Evolutionary conservation across 2,329 filamentous ascomycete genomes (phyloP), one percentile per base, ranked within the genome.

Genomic region (Phoma sp.): DNA sequence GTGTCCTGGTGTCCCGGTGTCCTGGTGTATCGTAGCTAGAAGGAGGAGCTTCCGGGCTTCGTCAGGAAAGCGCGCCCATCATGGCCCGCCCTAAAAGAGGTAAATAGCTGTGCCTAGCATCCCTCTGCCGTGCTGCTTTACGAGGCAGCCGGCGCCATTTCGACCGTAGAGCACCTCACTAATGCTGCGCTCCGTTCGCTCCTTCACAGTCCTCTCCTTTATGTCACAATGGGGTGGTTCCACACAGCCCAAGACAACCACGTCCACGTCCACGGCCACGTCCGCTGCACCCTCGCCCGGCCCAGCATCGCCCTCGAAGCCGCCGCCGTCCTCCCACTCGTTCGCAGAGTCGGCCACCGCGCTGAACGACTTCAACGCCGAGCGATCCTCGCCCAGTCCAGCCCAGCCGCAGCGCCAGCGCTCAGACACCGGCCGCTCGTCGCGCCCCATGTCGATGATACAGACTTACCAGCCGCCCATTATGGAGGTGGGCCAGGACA

Each of bases 401-500:
- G 73, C 75, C 61, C 76, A 53, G 70, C 58, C 73, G 50, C 69
- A 54, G 71, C 60, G 73, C 50, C 69, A 76, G 56, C 76, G 80
- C 74, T 73, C 73, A 31, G 82, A 84, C 56, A 79, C 77, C 13
- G 74, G 81, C 22, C 78, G 80, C 24, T 78, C 77, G 37, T 88
- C 89, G 8, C 85, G 93, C 57, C 92, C 92, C 31, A 81, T 89
- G 76, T 96, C 92, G 59, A 95, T 96, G 84, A 83, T 94, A 44
- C 88, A 95, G 75, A 87, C 90, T 57, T 93, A 93, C 76, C 88
- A 92, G 67, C 91, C 92, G 71, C 90, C 89, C 71, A 78, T 92
- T 74, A 92, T 96, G 88, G 91, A 96, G 70, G 83, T 95, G 61
- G 86, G 85, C 70, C 84, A 88, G 64, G 92, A 97, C 72, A 96